Percentiles rank a stretch among this genome's conserved stretches.
Conservation (phyloP, 148 eudicot genomes). For the Silene latifolia region DNA sequence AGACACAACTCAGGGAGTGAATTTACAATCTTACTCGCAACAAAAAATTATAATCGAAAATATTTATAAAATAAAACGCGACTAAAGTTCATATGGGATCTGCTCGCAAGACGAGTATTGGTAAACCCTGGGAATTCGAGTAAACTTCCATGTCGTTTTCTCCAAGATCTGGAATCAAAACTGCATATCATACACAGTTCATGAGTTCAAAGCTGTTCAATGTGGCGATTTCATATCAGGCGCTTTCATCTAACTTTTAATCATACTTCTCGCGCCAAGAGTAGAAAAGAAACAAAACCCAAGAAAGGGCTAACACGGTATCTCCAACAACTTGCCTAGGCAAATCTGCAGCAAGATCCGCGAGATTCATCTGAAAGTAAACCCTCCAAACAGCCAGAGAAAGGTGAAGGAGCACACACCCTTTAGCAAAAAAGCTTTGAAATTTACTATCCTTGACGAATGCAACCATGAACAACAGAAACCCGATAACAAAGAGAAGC, state of each 20-base stretch:
- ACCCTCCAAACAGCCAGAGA: slow-evolving; percentile 90
- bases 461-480: slow-evolving; percentile 84
- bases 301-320: slow-evolving; percentile 61
- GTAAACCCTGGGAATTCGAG: slow-evolving; percentile 1
- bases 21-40: slow-evolving; percentile 5
- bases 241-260: slow-evolving; percentile 18
- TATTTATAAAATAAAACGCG: not conserved
- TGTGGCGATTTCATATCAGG: not conserved
- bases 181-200: no score
- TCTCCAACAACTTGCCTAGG: slow-evolving; percentile 72
- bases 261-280: slow-evolving; percentile 97
- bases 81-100: not conserved
- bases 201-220: not conserved
- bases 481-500: slow-evolving; percentile 72
- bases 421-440: slow-evolving; percentile 78
- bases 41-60: not conserved
- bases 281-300: slow-evolving; percentile 80
- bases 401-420: slow-evolving; percentile 73
- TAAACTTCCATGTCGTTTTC: not conserved
- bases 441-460: slow-evolving; percentile 70
- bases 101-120: not conserved
- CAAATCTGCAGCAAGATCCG: slow-evolving; percentile 63
- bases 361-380: slow-evolving; percentile 70
- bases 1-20: not conserved
- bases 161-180: not conserved